Conservation (phyloP, 2,329 filamentous ascomycete genomes). For the Colletotrichum caudatum region DNA sequence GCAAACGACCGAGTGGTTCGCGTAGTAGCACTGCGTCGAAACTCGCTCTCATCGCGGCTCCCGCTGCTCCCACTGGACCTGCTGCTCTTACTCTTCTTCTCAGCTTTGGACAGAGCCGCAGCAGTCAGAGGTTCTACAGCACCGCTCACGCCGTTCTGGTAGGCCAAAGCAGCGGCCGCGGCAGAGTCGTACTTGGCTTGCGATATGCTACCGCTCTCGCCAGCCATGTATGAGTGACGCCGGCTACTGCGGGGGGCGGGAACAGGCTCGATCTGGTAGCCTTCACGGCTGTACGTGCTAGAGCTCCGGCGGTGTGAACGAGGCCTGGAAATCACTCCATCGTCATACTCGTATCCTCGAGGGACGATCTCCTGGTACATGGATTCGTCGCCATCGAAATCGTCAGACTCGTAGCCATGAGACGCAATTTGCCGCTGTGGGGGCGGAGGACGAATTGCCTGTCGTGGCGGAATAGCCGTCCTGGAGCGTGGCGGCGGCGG, state of each 20-base stretch:
- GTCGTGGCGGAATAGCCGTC: conserved; percentile 44
- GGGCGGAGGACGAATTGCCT: conserved; percentile 48
- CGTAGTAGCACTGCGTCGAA: conserved; percentile 71
- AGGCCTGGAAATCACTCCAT: conserved; percentile 50
- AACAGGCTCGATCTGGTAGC: conserved; percentile 57
- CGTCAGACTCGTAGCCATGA: conserved; percentile 54
- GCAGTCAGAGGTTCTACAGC: conserved; percentile 64
- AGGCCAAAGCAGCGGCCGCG: conserved; percentile 58
- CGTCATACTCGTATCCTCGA: conserved; percentile 50
- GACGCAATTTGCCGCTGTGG: conserved; percentile 46
- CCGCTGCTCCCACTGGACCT: conserved; percentile 69
- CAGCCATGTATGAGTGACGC: conserved; percentile 57
- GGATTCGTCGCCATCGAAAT: conserved; percentile 50
- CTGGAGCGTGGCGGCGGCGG: conserved; percentile 54
- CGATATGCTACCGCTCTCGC: conserved; percentile 50
- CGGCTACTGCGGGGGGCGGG: conserved; percentile 48
- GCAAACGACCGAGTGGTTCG: conserved; percentile 67
- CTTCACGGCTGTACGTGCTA: conserved; percentile 53
- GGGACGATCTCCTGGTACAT: conserved; percentile 56
- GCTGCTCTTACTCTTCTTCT: conserved; percentile 62
- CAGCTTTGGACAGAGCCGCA: conserved; percentile 65
- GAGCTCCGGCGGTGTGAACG: conserved; percentile 48
- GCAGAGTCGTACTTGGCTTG: conserved; percentile 60
- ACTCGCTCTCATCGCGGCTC: conserved; percentile 74
- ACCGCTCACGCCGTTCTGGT: conserved; percentile 66